Evolutionary conservation across 2,329 filamentous ascomycete species (phyloP).

Genomic region (Diaporthe vaccinii): DNA sequence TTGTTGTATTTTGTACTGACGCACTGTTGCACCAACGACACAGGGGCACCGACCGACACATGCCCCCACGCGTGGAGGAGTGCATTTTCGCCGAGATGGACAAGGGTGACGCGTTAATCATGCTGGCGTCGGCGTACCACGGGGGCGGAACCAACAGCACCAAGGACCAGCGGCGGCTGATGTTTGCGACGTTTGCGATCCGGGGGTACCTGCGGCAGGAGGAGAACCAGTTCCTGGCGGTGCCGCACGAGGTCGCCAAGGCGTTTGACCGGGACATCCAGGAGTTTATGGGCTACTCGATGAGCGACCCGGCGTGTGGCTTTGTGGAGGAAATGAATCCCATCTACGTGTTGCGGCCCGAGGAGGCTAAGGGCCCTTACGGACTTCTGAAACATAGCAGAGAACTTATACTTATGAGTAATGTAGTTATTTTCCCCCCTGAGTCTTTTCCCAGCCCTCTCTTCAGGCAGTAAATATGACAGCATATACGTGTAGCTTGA

Average conservation of each 20-base stretch:
- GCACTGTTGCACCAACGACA: background rate
- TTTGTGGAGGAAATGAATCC: constrained; percentile 21
- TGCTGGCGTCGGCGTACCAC: constrained; percentile 15
- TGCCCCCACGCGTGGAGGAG: constrained; percentile 14
- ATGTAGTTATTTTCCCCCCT: background rate
- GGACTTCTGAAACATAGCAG: background rate
- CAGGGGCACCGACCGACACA: constrained; percentile 4
- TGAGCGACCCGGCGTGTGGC: constrained; percentile 9
- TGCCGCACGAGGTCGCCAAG: constrained; percentile 8
- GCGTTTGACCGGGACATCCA: background rate
- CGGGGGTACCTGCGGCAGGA: constrained; percentile 10
- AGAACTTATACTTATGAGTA: too few relatives aligned
- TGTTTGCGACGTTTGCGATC: constrained; percentile 13
- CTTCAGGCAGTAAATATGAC: background rate
- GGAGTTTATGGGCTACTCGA: constrained; percentile 22
- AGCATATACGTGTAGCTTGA: background rate
- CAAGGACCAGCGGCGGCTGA: constrained; percentile 15
- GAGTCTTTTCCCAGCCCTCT: background rate
- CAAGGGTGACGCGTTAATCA: constrained; percentile 22
- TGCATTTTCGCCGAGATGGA: constrained; percentile 16
- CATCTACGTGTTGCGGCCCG: constrained; percentile 1
- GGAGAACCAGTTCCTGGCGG: constrained; percentile 19
- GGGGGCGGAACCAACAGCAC: background rate
- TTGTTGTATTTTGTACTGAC: too few relatives aligned
- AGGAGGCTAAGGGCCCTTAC: background rate